Evolutionary conservation across 176 grass and related monocot species (phyloP).

Genomic region (Triticum turgidum): DNA sequence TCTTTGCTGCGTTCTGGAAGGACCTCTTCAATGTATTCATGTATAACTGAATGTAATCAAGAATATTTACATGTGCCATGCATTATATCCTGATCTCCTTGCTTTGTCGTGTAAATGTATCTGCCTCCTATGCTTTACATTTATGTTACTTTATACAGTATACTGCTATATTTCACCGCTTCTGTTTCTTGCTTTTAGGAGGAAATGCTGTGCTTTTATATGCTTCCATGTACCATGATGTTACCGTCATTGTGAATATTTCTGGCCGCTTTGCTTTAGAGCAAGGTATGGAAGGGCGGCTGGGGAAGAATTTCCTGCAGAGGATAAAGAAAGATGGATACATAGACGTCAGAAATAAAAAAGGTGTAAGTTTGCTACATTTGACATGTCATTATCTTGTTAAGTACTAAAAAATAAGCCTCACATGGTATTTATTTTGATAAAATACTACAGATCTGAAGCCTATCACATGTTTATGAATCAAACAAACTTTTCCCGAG

Average conservation of each 20-base stretch:
- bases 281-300: slow-evolving; percentile 65
- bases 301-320: slow-evolving; percentile 80
- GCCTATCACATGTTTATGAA: background rate
- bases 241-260: slow-evolving; percentile 61
- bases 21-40: background rate
- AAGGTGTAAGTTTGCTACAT: slow-evolving; percentile 44
- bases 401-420: background rate
- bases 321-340: slow-evolving; percentile 78
- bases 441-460: background rate
- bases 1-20: background rate
- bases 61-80: background rate
- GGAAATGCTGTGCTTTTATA: slow-evolving; percentile 85
- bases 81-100: background rate
- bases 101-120: background rate
- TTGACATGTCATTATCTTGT: background rate
- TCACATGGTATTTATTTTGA: background rate
- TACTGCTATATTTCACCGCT: background rate
- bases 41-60: background rate
- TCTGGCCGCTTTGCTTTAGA: slow-evolving; percentile 80
- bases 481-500: background rate
- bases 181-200: slow-evolving; percentile 36
- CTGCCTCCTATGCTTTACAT: background rate
- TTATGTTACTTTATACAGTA: background rate
- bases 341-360: slow-evolving; percentile 83
- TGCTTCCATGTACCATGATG: slow-evolving; percentile 69